Conservation (phyloP, 73 alveolate species). For the Symbiodinium natans region DNA sequence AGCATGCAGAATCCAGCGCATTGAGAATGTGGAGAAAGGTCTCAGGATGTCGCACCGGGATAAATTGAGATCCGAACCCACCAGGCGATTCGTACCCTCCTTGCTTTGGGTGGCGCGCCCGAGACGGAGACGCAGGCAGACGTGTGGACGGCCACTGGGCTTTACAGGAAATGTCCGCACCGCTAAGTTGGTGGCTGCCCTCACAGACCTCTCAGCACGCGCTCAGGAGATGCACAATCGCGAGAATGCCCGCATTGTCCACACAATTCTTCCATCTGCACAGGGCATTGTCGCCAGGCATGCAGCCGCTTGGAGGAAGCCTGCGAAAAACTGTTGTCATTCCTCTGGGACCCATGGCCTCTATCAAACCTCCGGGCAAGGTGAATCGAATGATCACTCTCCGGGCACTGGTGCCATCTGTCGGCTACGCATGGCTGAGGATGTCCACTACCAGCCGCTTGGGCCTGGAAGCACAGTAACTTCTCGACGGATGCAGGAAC, state of each 20-base stretch:
- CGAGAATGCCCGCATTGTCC: constrained; percentile 66
- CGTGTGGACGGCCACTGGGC: constrained; percentile 66
- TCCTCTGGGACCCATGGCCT: neutral
- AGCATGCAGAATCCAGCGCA: neutral
- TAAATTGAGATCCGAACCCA: too few relatives aligned
- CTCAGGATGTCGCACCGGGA: neutral
- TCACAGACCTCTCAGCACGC: too few relatives aligned
- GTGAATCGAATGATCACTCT: constrained; percentile 74
- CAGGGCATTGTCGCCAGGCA: constrained; percentile 79
- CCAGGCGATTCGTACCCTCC: constrained; percentile 74
- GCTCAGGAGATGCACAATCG: constrained; percentile 74
- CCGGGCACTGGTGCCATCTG: constrained; percentile 81
- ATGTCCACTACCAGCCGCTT: constrained; percentile 40
- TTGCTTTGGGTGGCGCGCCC: constrained; percentile 64
- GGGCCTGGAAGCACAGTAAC: neutral
- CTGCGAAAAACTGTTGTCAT: neutral
- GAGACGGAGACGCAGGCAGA: constrained; percentile 39
- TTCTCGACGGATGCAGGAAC: too few relatives aligned
- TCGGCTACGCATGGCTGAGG: constrained; percentile 79
- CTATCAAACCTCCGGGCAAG: neutral
- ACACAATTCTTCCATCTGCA: constrained; percentile 46
- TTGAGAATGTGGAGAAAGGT: neutral
- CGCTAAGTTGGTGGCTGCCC: too few relatives aligned
- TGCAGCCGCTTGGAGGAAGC: constrained; percentile 34
- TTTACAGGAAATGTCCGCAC: neutral